Percentiles rank a stretch among this genome's conserved stretches.
Evolutionary conservation across 345 rosid species (phyloP).

Genomic region (Eucalyptus polyanthemos): DNA sequence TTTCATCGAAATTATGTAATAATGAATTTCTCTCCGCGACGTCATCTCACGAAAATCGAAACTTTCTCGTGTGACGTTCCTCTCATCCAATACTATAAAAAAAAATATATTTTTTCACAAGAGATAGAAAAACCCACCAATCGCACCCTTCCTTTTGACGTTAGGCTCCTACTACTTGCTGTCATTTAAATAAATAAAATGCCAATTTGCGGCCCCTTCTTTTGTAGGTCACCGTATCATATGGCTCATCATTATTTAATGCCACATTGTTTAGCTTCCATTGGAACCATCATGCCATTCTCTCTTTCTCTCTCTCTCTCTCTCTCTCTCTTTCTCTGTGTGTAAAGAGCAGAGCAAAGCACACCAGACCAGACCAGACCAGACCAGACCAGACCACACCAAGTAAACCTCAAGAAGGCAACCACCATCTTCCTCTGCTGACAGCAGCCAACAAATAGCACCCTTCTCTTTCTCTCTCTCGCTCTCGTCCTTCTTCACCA

Average conservation of each 20-base stretch:
- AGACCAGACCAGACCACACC: neutral
- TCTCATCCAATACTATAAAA: neutral
- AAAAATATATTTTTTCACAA: fast-evolving
- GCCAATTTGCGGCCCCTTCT: neutral
- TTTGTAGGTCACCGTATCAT: neutral
- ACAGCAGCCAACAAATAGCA: neutral
- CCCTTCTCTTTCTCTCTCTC: neutral
- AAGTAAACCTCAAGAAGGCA: neutral
- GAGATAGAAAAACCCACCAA: neutral
- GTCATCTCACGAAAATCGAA: neutral
- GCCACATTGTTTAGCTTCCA: neutral
- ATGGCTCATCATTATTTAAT: neutral
- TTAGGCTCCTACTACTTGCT: neutral
- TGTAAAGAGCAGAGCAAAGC: neutral
- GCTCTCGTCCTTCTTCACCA: neutral
- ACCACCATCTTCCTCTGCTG: neutral
- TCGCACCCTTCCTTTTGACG: neutral
- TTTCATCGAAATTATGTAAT: neutral
- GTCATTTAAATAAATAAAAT: neutral
- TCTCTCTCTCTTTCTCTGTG: neutral
- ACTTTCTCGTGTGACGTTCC: neutral
- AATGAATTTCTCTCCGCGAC: neutral
- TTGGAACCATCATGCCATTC: neutral
- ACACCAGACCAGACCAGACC: neutral
- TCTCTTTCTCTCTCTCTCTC: neutral